These are phyloP conservation scores for Dryas drummondii DNA, from an alignment of 306 rosid species.

Conservation along the genomic window DNA sequence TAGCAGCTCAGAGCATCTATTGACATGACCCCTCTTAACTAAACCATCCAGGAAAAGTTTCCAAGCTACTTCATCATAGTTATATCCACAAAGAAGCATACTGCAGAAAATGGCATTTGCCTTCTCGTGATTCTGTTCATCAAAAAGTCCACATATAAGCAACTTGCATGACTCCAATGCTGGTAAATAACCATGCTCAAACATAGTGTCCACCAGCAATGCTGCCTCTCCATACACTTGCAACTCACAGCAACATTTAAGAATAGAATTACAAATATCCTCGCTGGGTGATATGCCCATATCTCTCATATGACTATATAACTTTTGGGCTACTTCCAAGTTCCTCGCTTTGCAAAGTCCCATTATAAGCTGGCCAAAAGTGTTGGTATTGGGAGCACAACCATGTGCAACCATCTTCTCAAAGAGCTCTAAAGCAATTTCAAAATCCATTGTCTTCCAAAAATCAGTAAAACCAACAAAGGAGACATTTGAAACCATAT, in stretches of 20 bases:
- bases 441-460: constrained; percentile 35
- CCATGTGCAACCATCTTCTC: constrained; percentile 50
- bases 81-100: too few species aligned
- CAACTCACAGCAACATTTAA: constrained; percentile 57
- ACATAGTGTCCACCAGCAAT: constrained; percentile 53
- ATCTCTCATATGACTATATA: constrained; percentile 57
- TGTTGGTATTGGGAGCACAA: constrained; percentile 54
- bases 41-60: constrained; percentile 73
- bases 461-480: constrained; percentile 17
- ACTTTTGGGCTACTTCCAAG: constrained; percentile 42
- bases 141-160: constrained; percentile 66
- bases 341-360: constrained; percentile 60
- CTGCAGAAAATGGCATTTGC: constrained; percentile 25
- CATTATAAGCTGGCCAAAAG: constrained; percentile 58
- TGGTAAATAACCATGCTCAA: constrained; percentile 56
- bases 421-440: too few species aligned
- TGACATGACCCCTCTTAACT: constrained; percentile 49
- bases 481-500: constrained; percentile 28
- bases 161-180: constrained; percentile 60
- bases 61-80: constrained; percentile 40
- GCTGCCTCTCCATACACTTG: constrained; percentile 55
- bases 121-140: constrained; percentile 49
- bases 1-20: constrained; percentile 54
- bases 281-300: constrained; percentile 50
- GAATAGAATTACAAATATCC: constrained; percentile 53